These are phyloP conservation scores for Sporobolomyces roseus DNA, from an alignment of 768 basidiomycete genomes.

Conservation along the genomic window DNA sequence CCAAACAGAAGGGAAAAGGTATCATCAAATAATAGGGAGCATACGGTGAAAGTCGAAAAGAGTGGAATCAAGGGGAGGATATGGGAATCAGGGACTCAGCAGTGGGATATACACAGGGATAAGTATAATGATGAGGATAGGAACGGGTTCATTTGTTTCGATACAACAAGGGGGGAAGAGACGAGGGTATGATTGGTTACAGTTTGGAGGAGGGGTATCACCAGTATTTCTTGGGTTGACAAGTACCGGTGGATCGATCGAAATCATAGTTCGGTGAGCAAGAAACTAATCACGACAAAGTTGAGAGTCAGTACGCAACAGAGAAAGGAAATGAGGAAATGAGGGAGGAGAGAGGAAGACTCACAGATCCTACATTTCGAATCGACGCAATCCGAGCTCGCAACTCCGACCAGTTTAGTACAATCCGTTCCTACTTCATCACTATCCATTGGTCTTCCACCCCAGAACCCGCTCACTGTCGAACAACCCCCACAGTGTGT, in stretches of 20 bases:
- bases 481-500: constrained; percentile 47
- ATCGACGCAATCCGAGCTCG: constrained; percentile 41
- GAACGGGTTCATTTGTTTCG: background rate
- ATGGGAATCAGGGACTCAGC: background rate
- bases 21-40: too few species aligned
- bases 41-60: constrained; percentile 16
- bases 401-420: constrained; percentile 42
- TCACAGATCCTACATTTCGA: constrained; percentile 40
- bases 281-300: constrained; percentile 10
- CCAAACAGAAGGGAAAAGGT: background rate
- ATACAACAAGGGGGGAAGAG: background rate
- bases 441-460: background rate
- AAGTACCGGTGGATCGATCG: constrained; percentile 4
- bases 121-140: background rate
- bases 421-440: constrained; percentile 42
- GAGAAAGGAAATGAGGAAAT: background rate
- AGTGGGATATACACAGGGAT: background rate
- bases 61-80: background rate
- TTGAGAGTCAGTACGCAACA: background rate
- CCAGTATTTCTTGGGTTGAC: constrained; percentile 26
- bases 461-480: constrained; percentile 20
- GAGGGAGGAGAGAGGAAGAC: background rate
- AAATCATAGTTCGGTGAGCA: constrained; percentile 19
- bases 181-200: background rate
- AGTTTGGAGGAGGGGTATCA: background rate